Percentiles rank a stretch among this genome's conserved stretches.
These are phyloP conservation scores for Lentinula sp. DNA, from an alignment of 768 basidiomycete genomes.

Conservation along the genomic window DNA sequence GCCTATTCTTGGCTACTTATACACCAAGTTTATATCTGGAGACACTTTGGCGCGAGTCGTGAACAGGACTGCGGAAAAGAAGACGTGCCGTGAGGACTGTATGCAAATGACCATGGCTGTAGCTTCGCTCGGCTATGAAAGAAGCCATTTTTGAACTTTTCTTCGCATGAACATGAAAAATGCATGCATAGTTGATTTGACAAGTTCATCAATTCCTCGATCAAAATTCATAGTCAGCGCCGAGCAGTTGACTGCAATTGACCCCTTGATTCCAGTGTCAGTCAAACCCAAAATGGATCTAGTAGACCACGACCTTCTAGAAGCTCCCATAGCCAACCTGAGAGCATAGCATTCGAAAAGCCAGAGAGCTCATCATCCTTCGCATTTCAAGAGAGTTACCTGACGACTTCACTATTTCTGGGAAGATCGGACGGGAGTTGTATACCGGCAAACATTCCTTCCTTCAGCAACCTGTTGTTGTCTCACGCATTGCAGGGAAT, in stretches of 20 bases:
- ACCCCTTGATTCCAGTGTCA: neutral
- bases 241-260: neutral
- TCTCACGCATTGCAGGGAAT: neutral
- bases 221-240: neutral
- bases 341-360: too few species aligned
- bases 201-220: slow-evolving; percentile 1
- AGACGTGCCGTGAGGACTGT: neutral
- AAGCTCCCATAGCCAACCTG: too few species aligned
- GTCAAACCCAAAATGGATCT: neutral
- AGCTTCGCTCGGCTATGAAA: neutral
- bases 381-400: too few species aligned
- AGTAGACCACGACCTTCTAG: too few species aligned
- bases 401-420: neutral
- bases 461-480: neutral
- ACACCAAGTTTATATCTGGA: neutral
- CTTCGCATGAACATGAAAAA: neutral
- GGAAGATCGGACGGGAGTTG: neutral
- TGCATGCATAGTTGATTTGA: neutral
- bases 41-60: neutral
- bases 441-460: neutral
- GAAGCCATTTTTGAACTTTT: slow-evolving; percentile 4
- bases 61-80: slow-evolving; percentile 1
- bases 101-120: neutral
- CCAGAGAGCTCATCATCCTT: too few species aligned
- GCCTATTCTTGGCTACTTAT: neutral